A percentile compares a stretch with the other conserved stretches of the same genome.
Evolutionary conservation across 257 asterid species (phyloP).

Genomic region (Ajuga chamaepitys): DNA sequence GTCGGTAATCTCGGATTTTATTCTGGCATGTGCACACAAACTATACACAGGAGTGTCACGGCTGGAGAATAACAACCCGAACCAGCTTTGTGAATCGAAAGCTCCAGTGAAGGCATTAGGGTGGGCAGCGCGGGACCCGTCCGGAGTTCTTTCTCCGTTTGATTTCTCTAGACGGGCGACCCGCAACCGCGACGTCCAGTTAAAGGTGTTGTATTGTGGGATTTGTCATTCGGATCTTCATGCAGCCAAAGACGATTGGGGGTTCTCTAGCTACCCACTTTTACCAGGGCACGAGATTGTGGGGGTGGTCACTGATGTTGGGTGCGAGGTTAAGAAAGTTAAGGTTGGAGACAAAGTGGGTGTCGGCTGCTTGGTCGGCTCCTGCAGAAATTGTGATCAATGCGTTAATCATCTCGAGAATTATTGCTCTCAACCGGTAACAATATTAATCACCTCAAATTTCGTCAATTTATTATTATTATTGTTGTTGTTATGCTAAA

Average conservation of each 20-base stretch:
- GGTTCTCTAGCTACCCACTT: constrained; percentile 29
- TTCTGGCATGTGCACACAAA: no score
- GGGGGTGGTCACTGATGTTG: constrained; percentile 36
- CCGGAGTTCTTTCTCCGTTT: constrained; percentile 40
- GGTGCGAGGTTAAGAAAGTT: constrained; percentile 27
- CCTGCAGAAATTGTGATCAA: constrained; percentile 30
- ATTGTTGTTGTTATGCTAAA: no score
- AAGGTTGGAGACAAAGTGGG: constrained; percentile 40
- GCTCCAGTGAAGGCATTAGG: constrained; percentile 32
- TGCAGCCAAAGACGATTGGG: constrained; percentile 27
- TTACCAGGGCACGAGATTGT: constrained; percentile 43
- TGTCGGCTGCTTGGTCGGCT: constrained; percentile 29
- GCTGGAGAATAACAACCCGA: no score
- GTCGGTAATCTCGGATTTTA: no score
- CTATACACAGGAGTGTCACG: no score
- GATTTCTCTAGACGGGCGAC: constrained; percentile 29
- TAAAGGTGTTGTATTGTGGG: constrained; percentile 44
- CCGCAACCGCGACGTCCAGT: constrained; percentile 19
- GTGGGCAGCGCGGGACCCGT: constrained; percentile 45
- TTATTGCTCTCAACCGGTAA: constrained; percentile 22
- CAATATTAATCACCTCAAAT: constrained; percentile 10
- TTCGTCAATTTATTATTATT: no score
- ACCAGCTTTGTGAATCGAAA: no score
- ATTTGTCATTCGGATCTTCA: constrained; percentile 51
- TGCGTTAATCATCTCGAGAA: constrained; percentile 26